Evolutionary conservation across 805 yeast species (phyloP), one percentile per base, ranked within the genome.

Genomic region (Ogataea polymorpha): DNA sequence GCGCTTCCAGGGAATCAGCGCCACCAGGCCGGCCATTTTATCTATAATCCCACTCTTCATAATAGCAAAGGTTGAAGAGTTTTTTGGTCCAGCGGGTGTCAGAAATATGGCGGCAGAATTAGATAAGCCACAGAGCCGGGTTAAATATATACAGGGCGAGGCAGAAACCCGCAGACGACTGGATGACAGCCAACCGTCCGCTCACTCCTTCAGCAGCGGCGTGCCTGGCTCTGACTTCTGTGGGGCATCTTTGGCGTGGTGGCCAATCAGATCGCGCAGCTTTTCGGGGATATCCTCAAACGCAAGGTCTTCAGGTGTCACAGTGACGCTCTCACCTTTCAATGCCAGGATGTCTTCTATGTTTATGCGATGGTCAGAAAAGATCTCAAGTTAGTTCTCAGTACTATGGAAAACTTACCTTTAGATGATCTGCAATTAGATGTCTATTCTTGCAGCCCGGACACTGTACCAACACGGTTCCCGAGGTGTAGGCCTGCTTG

Each of bases 381-480:
- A 89, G 23, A 90, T 86, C 67, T 80, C 60, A 60, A 32, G 38
- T 32, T 42, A 42, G 39, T 9, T 24, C 21, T 13, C 28, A 8
- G n/a, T 14, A 25, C 11, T n/a, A 32, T 2, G 30, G 20, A 9
- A 20, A n/a, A 60, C 69, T 38, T 50, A 67, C 72, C 56, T 79
- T 82, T 44, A 84, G 64, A 57, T 84, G 90, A 59, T 91, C 98
- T 0, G 97, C 96, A 29, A 91, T 90, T 56, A 91, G 66, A 59
- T 91, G 98, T 49, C 96, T 77, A 56, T 77, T 82, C 49, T 82
- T 74, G 61, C 98, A 91, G 12, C 89, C 86, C 0, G 98, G 98
- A 59, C 98, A 91, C 55, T 87, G 88, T 17, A 91, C 83, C 37
- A 88, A 66, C 3, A 91, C 96, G 0, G 96, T 82, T 2, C 98